These are phyloP conservation scores for Leccinum variicolor DNA, from an alignment of 768 basidiomycete genomes.

Conservation along the genomic window DNA sequence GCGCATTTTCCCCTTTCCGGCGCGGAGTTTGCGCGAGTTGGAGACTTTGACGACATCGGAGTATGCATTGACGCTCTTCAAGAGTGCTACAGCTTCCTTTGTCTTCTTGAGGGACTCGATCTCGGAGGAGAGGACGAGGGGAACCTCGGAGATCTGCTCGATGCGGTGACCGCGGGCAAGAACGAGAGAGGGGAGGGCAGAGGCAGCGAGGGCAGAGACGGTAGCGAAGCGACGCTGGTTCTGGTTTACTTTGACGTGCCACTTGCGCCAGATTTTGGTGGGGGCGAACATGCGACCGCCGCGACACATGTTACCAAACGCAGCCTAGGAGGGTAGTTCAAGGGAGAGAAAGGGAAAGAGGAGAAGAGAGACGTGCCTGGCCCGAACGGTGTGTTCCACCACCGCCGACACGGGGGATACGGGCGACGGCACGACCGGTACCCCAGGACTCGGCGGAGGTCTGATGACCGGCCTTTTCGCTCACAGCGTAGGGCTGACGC, in stretches of 20 bases:
- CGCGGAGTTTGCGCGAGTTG: constrained; percentile 94
- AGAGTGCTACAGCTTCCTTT: constrained; percentile 91
- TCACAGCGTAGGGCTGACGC: constrained; percentile 95
- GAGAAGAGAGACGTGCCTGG: constrained; percentile 49
- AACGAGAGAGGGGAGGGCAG: constrained; percentile 93
- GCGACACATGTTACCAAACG: constrained; percentile 99
- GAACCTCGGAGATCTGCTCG: constrained; percentile 95
- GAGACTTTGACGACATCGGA: constrained; percentile 94
- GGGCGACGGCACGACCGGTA: constrained; percentile 99
- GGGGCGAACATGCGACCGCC: constrained; percentile 99
- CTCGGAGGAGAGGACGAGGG: constrained; percentile 78
- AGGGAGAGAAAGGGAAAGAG: background rate
- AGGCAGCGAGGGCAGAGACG: constrained; percentile 96
- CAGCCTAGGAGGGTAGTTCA: constrained; percentile 55
- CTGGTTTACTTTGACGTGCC: constrained; percentile 99
- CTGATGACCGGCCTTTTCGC: constrained; percentile 98
- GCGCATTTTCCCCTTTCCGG: constrained; percentile 96
- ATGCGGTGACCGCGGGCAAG: constrained; percentile 99
- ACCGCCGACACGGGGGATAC: constrained; percentile 99
- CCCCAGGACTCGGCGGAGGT: constrained; percentile 99
- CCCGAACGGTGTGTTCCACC: constrained; percentile 98
- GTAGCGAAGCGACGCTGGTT: constrained; percentile 98
- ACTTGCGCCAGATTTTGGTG: constrained; percentile 98
- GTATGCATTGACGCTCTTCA: constrained; percentile 89
- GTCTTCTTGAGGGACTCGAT: constrained; percentile 93